Base-by-base conservation (phyloP, 2,329 filamentous ascomycete genomes). In the Arthrobotrys conoides region DNA sequence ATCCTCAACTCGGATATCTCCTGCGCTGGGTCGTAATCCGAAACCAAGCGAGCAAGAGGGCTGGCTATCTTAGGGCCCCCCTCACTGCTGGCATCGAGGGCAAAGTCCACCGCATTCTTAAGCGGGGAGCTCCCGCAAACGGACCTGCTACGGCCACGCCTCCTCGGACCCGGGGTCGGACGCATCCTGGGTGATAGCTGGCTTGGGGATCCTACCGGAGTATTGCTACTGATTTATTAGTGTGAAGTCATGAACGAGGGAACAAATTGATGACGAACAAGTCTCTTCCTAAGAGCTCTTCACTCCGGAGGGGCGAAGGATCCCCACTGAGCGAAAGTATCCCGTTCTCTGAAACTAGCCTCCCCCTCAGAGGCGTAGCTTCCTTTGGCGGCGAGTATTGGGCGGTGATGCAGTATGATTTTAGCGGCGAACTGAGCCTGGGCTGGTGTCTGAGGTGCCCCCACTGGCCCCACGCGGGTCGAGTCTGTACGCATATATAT, bases 71-170 rank as follows among this genome's bases (percentile, higher is more conserved):
- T 68, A 5, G 61, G 44, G 38, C 18, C 55, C 1, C 4, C 6
- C 16, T 57, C 63, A n/a, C 27, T 63, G 24, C 44, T 63, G 30
- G 24, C 22, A 12, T 71, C 59, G 14, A 68, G 73, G 9, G 72
- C 49, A 51, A 77, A 77, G 16, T 71, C 61, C 27, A 77, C 73
- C 30, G 73, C 68, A 55, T 77, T 77, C 61, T 77, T 77, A 27
- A 77, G 73, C 33, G 73, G 73, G n/a, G 73, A 77, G 61, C 73
- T 77, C 27, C 71, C 73, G n/a, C 67, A 48, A 14, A 77, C 49
- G 2, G 73, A 71, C 20, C 73, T 63, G 33, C 73, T 71, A 9
- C 73, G 59, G 10, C 51, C 49, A 16, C 72, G 57, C 5, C 67
- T 65, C 38, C 67, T 70, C 12, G 65, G 38, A n/a, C 41, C 22